Evolutionary conservation across 352 stramenopile species (phyloP).

Genomic region (Phytophthora megakarya): DNA sequence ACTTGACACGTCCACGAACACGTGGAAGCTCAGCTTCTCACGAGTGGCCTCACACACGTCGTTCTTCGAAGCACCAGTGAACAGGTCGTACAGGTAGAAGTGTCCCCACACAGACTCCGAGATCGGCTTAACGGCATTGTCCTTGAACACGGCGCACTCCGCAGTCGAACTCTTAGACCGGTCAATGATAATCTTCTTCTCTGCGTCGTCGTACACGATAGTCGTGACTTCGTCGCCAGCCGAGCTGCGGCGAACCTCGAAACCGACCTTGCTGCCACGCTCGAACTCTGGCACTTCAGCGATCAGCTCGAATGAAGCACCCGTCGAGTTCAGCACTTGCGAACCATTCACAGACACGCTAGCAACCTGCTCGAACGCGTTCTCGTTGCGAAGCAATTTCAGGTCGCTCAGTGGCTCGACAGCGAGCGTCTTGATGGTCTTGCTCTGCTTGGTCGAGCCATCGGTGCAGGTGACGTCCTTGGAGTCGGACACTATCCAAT

Average conservation of each 20-base stretch:
- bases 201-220: slow-evolving; percentile 64
- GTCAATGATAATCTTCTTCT: slow-evolving; percentile 68
- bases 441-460: slow-evolving; percentile 38
- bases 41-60: slow-evolving; percentile 42
- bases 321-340: slow-evolving; percentile 48
- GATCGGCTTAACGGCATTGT: slow-evolving; percentile 38
- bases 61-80: slow-evolving; percentile 26
- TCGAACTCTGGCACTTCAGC: slow-evolving; percentile 51
- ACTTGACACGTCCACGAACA: slow-evolving; percentile 76
- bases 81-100: slow-evolving; percentile 68
- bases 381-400: slow-evolving; percentile 48
- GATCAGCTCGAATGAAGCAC: slow-evolving; percentile 59
- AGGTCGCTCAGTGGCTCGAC: slow-evolving; percentile 54
- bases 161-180: slow-evolving; percentile 52
- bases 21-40: slow-evolving; percentile 59
- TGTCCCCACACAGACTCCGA: slow-evolving; percentile 44
- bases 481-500: slow-evolving; percentile 60
- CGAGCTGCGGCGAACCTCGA: slow-evolving; percentile 57
- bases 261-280: slow-evolving; percentile 54
- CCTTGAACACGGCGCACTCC: slow-evolving; percentile 52
- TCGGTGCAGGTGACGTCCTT: slow-evolving; percentile 36
- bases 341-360: slow-evolving; percentile 37
- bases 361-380: slow-evolving; percentile 40
- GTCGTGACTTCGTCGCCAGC: slow-evolving; percentile 55
- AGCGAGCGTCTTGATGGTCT: slow-evolving; percentile 70